Evolutionary conservation across 768 basidiomycete genomes (phyloP), one percentile per base, ranked within the genome.

Genomic region (Cystobasidium onofrii): DNA sequence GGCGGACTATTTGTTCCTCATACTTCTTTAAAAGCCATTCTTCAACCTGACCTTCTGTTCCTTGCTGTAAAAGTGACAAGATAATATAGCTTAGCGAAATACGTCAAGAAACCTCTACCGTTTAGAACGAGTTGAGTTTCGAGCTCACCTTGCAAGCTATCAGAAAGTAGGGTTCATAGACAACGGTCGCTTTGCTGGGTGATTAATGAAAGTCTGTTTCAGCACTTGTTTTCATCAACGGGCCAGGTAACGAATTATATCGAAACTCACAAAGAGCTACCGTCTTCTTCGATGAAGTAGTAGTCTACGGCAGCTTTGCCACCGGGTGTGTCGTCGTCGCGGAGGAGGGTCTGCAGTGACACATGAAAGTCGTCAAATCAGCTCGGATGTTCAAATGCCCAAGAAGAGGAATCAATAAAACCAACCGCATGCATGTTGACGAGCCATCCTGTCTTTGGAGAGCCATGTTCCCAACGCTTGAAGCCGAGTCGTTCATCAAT

Each of bases 351-450:
- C 89, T 96, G 76, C 18, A 25, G 3, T 15, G 17, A 15, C 39
- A 39, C 29, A 43, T 1, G 25, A 71, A 33, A 46, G n/a, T 20
- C 36, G 43, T 62, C 29, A 39, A 10, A 71, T 44, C 64, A 25
- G 17, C 29, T 34, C 62, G 69, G 10, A 33, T 18, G 31, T 10
- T 31, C 34, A 15, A 43, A 20, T 20, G 41, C 73, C 27, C n/a
- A 13, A n/a, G 23, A 20, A n/a, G 9, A 1, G 31, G 31, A 20
- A 27, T 17, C 20, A 18, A 23, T 25, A 13, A 41, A 20, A 85
- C 90, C 77, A 80, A 93, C 92, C 66, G 96, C 91, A 80, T 95
- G 94, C 95, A 99, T 98, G 80, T 98, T 98, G 75, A 99, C 88
- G 79, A 99, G 83, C 96, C 96, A 98, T 1, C 94, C 96, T 67